These are phyloP conservation scores for Alternaria sp. DNA, from an alignment of 2,329 filamentous ascomycete genomes.

Conservation along the genomic window DNA sequence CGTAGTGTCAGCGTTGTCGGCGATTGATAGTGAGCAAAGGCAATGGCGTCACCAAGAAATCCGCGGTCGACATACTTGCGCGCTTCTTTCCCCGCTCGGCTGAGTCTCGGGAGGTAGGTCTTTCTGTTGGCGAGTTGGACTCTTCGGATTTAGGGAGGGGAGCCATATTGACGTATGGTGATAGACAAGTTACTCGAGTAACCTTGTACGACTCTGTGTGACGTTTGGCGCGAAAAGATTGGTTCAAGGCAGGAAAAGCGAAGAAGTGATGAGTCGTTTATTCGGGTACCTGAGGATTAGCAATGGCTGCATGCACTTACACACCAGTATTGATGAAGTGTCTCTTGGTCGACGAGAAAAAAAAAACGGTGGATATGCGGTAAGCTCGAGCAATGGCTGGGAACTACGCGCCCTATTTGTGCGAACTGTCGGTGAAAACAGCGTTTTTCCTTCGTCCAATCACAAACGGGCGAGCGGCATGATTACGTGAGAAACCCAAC, in stretches of 20 bases:
- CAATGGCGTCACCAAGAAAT: conserved; percentile 6
- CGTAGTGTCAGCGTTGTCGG: conserved; percentile 36
- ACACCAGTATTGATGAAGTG: conserved; percentile 2
- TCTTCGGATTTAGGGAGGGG: conserved; percentile 33
- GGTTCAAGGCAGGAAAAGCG: neutral
- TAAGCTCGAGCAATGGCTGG: conserved; percentile 6
- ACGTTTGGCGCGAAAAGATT: neutral
- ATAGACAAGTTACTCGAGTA: neutral
- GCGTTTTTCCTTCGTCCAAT: conserved; percentile 12
- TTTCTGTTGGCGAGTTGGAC: conserved; percentile 23
- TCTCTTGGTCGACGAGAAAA: neutral
- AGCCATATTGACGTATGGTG: conserved; percentile 26
- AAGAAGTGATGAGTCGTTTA: neutral
- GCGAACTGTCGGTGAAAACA: conserved; percentile 17
- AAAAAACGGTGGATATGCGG: conserved; percentile 1
- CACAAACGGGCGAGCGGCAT: neutral
- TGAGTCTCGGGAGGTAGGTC: conserved; percentile 43
- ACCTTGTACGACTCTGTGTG: neutral
- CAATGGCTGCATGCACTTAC: conserved; percentile 6
- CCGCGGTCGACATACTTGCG: conserved; percentile 45
- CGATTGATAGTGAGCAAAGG: conserved; percentile 14
- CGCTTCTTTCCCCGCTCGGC: conserved; percentile 49
- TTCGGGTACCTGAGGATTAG: conserved; percentile 6
- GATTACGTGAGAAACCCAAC: conserved; percentile 16
- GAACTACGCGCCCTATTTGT: conserved; percentile 15